Conservation (phyloP, 2,329 filamentous ascomycete species). For the Fusarium sp. region DNA sequence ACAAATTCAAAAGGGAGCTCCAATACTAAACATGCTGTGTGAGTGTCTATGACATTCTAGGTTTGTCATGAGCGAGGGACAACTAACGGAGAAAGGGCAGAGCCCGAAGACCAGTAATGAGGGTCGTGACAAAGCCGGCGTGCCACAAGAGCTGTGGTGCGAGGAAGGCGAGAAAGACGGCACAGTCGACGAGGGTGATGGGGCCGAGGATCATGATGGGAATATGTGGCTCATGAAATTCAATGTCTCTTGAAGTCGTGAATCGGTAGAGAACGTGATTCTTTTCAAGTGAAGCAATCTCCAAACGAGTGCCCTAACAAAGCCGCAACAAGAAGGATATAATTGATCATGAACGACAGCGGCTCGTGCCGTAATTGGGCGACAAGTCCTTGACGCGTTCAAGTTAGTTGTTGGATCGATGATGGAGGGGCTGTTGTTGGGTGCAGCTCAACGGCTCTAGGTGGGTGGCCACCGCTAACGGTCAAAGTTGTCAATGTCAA, state of each 20-base stretch:
- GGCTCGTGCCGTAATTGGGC: constrained; percentile 8
- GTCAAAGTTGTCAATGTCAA: background rate
- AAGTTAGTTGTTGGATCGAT: constrained; percentile 27
- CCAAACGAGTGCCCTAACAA: background rate
- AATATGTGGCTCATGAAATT: constrained; percentile 19
- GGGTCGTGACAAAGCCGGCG: constrained; percentile 71
- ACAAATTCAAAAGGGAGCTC: constrained; percentile 47
- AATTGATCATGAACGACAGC: background rate
- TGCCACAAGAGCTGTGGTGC: constrained; percentile 77
- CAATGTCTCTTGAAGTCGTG: constrained; percentile 6
- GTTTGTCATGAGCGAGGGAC: background rate
- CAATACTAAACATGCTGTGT: constrained; percentile 40
- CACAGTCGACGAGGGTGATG: constrained; percentile 80
- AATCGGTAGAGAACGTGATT: background rate
- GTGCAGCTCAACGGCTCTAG: background rate
- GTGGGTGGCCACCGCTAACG: constrained; percentile 3
- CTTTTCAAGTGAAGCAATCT: background rate
- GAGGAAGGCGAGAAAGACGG: constrained; percentile 78
- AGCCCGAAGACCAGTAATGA: constrained; percentile 68
- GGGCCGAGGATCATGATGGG: constrained; percentile 76
- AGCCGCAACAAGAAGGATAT: background rate
- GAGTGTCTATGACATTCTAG: constrained; percentile 21
- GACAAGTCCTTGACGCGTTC: constrained; percentile 30
- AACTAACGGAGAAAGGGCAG: constrained; percentile 77
- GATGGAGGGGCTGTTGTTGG: constrained; percentile 35